Percentiles rank a stretch among this genome's conserved stretches.
Conservation (phyloP, 2,329 filamentous ascomycete species). For the Akanthomyces uredinophilus region DNA sequence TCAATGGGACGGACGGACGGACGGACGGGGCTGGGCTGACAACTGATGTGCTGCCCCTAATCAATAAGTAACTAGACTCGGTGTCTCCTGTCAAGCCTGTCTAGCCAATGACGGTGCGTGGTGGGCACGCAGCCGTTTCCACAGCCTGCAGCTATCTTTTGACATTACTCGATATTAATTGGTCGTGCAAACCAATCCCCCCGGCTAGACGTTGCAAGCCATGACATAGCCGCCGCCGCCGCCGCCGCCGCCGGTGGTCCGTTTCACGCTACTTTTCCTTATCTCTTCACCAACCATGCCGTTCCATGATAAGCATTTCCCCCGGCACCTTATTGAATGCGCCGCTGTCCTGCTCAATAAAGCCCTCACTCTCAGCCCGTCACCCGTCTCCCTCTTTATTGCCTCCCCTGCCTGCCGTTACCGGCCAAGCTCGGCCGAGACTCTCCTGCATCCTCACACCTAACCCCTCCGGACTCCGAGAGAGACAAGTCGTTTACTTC, state of each 20-base stretch:
- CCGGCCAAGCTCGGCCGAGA: background rate
- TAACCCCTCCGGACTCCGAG: conserved; percentile 9
- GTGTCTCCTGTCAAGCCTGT: background rate
- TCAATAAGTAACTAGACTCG: too few relatives aligned
- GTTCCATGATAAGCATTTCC: background rate
- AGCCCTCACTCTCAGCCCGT: background rate
- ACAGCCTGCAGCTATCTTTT: background rate
- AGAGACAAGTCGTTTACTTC: background rate
- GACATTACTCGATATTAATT: background rate
- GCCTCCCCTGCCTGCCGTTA: background rate
- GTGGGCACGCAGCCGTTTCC: background rate
- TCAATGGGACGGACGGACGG: background rate
- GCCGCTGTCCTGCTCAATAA: background rate
- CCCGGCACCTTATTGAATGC: background rate
- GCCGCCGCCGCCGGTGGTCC: background rate
- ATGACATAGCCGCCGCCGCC: background rate
- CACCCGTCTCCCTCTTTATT: background rate
- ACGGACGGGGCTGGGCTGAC: background rate
- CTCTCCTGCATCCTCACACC: background rate
- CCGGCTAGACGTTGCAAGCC: background rate
- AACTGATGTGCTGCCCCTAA: too few relatives aligned
- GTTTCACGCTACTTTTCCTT: conserved; percentile 1
- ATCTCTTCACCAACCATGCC: background rate
- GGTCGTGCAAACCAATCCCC: background rate
- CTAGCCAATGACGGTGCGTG: background rate